Evolutionary conservation across 345 rosid species (phyloP).

Genomic region (Acer campestre): DNA sequence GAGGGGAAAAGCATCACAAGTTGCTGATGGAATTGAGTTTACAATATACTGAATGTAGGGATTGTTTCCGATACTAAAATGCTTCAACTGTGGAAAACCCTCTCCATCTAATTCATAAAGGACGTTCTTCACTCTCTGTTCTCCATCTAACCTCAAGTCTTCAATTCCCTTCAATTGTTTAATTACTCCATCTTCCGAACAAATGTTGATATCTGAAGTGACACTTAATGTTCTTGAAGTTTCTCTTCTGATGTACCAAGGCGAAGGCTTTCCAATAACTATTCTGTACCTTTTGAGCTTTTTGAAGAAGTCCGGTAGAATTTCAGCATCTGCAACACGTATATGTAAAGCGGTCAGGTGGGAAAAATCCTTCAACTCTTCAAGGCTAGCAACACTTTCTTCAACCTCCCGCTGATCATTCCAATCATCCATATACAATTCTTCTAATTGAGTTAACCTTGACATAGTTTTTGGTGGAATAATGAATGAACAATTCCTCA

Average conservation of each 20-base stretch:
- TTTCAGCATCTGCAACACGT: neutral
- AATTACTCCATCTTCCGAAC: neutral
- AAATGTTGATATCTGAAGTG: too few species aligned
- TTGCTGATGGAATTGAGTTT: neutral
- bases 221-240: too few species aligned
- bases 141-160: neutral
- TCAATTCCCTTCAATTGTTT: neutral
- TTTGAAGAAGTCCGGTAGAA: neutral
- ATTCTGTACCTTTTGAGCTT: neutral
- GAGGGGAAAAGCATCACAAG: neutral
- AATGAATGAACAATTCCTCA: conserved; percentile 3
- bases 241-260: too few species aligned
- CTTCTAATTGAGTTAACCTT: conserved; percentile 27
- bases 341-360: conserved; percentile 10
- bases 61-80: neutral
- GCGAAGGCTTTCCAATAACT: neutral
- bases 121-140: neutral
- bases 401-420: conserved; percentile 21
- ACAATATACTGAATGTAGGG: neutral
- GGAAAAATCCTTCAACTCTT: conserved; percentile 30
- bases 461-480: conserved; percentile 10
- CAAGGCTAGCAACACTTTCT: conserved; percentile 21
- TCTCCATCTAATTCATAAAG: neutral
- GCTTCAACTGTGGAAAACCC: conserved; percentile 17
- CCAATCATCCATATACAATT: conserved; percentile 22